Conservation (phyloP, 208 protist species). For the Trypanosoma scelopori region DNA sequence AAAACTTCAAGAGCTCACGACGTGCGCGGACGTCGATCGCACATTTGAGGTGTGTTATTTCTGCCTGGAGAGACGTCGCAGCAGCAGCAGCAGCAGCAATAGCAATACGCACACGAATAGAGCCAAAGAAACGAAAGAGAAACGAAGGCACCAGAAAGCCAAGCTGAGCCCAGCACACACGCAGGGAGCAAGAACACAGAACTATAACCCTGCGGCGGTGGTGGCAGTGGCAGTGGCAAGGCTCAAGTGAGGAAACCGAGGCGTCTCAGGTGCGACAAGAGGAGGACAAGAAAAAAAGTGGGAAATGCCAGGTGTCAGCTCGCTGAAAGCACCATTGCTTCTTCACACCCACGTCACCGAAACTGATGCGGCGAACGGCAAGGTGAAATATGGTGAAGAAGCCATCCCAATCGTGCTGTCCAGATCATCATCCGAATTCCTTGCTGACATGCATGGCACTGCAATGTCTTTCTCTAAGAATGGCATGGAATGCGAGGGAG, state of each 20-base stretch:
- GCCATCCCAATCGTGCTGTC: neutral
- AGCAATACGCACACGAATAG: neutral
- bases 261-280: neutral
- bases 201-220: no score
- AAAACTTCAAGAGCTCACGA: no score
- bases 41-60: no score
- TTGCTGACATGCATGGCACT: neutral
- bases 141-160: no score
- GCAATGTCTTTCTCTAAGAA: neutral
- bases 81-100: neutral
- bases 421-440: conserved; percentile 3
- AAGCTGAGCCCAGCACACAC: no score
- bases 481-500: neutral
- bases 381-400: neutral
- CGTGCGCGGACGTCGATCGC: no score
- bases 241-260: no score
- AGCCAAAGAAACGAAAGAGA: neutral
- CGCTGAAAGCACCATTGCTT: conserved; percentile 9
- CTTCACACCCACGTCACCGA: neutral
- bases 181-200: no score
- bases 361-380: neutral
- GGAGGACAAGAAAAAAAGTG: neutral
- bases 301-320: conserved; percentile 11
- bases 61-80: neutral
- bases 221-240: no score